phyloP scores from a whole-genome alignment of 2,329 filamentous ascomycete genomes.

The Colletotrichum gloeosporioides region DNA sequence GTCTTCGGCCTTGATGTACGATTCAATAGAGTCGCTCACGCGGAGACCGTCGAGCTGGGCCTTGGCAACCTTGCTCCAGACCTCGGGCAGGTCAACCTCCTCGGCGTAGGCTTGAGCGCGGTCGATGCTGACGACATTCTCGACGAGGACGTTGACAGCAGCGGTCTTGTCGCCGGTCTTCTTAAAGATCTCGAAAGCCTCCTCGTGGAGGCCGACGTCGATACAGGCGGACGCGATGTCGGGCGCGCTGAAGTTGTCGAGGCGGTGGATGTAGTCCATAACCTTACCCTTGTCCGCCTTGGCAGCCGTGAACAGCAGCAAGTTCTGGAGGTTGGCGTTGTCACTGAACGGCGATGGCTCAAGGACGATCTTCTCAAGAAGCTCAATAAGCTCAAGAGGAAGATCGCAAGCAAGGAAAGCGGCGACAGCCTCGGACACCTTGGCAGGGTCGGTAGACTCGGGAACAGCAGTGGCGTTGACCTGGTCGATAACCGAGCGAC shows the following conservation, averaged over 20 bases:
- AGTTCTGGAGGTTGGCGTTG: conserved; percentile 94
- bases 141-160: conserved; percentile 90
- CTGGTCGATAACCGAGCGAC: conserved; percentile 92
- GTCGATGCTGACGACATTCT: conserved; percentile 97
- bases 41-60: conserved; percentile 96
- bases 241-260: conserved; percentile 87
- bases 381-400: conserved; percentile 92
- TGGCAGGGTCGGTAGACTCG: conserved; percentile 89
- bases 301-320: conserved; percentile 93
- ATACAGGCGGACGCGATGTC: conserved; percentile 95
- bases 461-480: conserved; percentile 95
- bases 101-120: conserved; percentile 95
- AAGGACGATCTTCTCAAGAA: conserved; percentile 98
- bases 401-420: conserved; percentile 91
- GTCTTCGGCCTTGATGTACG: conserved; percentile 94
- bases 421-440: conserved; percentile 93
- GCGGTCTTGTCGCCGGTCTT: conserved; percentile 90
- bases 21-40: conserved; percentile 90
- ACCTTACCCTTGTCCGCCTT: conserved; percentile 95
- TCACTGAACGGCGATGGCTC: conserved; percentile 99
- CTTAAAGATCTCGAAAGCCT: conserved; percentile 98
- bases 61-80: conserved; percentile 99
- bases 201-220: conserved; percentile 92
- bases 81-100: conserved; percentile 89
- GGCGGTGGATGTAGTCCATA: conserved; percentile 93